Percentiles rank a stretch among this genome's conserved stretches.
These are phyloP conservation scores for Fusarium mangiferae DNA, from an alignment of 2,329 filamentous ascomycete genomes.

Conservation along the genomic window DNA sequence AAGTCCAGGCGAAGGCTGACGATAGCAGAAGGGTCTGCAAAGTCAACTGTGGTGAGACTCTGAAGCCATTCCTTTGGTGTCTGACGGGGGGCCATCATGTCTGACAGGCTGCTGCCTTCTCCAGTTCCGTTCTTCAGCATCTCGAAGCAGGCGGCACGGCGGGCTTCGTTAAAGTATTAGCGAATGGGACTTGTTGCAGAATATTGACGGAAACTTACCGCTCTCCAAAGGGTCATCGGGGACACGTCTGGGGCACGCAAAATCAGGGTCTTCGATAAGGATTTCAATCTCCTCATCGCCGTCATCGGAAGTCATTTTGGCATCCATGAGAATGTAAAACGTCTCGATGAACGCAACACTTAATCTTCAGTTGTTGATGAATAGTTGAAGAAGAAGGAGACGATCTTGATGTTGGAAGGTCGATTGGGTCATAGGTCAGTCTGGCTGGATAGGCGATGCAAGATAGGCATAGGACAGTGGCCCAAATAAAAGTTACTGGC, in stretches of 20 bases:
- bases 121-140: neutral
- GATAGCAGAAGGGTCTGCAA: neutral
- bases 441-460: neutral
- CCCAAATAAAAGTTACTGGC: neutral
- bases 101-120: fast-evolving
- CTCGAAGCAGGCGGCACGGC: neutral
- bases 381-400: neutral
- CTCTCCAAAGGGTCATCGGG: neutral
- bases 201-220: neutral
- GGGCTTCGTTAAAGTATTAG: neutral
- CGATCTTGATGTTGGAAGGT: neutral
- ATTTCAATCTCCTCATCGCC: neutral
- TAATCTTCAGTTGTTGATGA: neutral
- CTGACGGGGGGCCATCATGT: neutral
- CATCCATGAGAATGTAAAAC: neutral
- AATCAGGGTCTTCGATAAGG: neutral
- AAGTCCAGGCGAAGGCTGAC: neutral
- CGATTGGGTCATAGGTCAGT: neutral
- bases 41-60: neutral
- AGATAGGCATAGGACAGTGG: neutral
- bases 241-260: neutral
- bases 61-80: neutral
- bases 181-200: neutral
- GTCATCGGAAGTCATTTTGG: neutral
- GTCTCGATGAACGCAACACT: neutral